phyloP scores from a whole-genome alignment of 2,329 filamentous ascomycete genomes.

The Stachybotrys chartarum region DNA sequence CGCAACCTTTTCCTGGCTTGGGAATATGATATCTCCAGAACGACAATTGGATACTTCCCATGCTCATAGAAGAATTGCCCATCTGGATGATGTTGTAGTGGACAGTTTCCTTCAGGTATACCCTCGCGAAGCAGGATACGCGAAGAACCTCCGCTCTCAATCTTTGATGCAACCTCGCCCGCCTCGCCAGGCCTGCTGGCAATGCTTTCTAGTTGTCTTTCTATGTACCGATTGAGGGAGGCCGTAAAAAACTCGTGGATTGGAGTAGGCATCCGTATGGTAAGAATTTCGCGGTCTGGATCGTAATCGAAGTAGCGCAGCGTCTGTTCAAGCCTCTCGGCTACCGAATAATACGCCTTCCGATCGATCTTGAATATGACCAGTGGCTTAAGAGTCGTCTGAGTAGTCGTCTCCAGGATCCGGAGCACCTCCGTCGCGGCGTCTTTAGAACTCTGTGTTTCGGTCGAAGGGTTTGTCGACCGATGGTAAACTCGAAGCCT shows the following conservation, averaged over 20 bases:
- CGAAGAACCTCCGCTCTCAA: slow-evolving; percentile 1
- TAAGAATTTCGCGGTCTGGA: not conserved
- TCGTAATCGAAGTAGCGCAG: slow-evolving; percentile 5
- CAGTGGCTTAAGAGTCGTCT: not conserved
- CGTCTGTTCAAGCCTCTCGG: slow-evolving; percentile 1
- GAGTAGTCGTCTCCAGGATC: not conserved
- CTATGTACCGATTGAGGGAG: not conserved
- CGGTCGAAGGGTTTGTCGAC: not conserved
- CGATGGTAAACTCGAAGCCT: not conserved
- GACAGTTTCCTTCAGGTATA: not conserved
- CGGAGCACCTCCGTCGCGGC: not conserved
- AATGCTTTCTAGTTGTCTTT: not conserved
- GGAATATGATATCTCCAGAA: slow-evolving; percentile 11
- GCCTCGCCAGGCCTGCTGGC: not conserved
- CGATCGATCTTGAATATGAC: not conserved
- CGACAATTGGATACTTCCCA: slow-evolving; percentile 7
- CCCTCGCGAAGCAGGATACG: not conserved
- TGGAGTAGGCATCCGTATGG: slow-evolving; percentile 6
- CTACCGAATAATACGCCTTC: not conserved
- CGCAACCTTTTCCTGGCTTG: slow-evolving; percentile 8
- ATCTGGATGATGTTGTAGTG: slow-evolving; percentile 7
- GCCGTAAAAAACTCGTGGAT: slow-evolving; percentile 3
- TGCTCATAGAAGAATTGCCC: slow-evolving; percentile 6
- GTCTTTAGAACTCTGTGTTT: not conserved
- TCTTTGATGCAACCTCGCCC: slow-evolving; percentile 1